A percentile compares a stretch with the other conserved stretches of the same genome.
Evolutionary conservation across 305 asterid genomes (phyloP).

Genomic region (Fraxinus sp.): DNA sequence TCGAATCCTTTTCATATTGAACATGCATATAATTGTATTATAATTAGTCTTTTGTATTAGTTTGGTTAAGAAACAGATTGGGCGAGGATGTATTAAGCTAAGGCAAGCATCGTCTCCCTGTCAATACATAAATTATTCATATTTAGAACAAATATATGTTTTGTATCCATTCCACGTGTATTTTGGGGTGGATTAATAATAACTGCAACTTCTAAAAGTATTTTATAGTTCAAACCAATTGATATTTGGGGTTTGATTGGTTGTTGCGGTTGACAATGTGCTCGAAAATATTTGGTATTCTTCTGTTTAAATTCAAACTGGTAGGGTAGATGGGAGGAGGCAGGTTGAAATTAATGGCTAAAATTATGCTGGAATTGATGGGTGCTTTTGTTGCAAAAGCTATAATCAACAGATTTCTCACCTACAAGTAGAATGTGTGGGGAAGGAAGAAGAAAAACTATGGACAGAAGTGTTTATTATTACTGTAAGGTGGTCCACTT

Average conservation of each 20-base stretch:
- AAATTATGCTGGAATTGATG: neutral
- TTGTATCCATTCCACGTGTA: neutral
- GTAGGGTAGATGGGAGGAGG: slow-evolving; percentile 23
- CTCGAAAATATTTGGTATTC: slow-evolving; percentile 3
- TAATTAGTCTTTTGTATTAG: too few species aligned
- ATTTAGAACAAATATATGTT: neutral
- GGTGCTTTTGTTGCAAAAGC: slow-evolving; percentile 8
- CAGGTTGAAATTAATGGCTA: neutral
- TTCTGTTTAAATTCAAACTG: slow-evolving; percentile 2
- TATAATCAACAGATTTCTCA: slow-evolving; percentile 12
- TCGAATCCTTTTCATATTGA: neutral
- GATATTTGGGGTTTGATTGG: neutral
- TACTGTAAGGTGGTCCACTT: neutral
- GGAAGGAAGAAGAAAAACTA: neutral
- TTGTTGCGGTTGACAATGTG: neutral
- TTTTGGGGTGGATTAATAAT: too few species aligned
- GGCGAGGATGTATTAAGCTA: neutral
- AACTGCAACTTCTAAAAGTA: neutral
- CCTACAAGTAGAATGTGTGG: neutral
- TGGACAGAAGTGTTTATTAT: neutral
- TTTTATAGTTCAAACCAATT: neutral
- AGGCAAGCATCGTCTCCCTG: neutral
- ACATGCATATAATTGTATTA: too few species aligned
- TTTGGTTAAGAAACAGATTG: neutral
- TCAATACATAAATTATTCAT: neutral